These are phyloP conservation scores for Lactifluus hygrophoroides DNA, from an alignment of 768 basidiomycete genomes.

Conservation along the genomic window DNA sequence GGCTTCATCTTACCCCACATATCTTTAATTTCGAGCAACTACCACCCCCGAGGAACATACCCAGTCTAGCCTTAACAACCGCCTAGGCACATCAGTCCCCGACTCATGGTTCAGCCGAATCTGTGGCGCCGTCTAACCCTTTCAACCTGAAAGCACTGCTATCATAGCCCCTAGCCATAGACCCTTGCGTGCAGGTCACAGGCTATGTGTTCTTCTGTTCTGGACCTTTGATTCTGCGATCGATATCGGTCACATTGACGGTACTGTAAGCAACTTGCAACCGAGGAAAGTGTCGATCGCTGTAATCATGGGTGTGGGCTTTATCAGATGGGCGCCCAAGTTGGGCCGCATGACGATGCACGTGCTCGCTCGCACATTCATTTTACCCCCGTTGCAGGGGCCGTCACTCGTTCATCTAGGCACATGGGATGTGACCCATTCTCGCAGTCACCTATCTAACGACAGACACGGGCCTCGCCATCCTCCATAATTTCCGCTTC, in stretches of 20 bases:
- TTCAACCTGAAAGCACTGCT: not conserved
- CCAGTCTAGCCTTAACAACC: no score
- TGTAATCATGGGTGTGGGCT: not conserved
- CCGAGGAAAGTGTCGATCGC: not conserved
- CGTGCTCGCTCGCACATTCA: not conserved
- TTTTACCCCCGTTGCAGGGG: not conserved
- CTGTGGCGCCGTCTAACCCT: not conserved
- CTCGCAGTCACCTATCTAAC: not conserved
- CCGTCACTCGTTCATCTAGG: not conserved
- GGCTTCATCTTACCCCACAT: not conserved
- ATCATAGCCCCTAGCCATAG: not conserved
- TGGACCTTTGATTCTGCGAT: not conserved
- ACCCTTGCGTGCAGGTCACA: not conserved
- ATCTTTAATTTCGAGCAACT: no score
- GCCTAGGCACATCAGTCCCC: no score
- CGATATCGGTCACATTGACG: not conserved
- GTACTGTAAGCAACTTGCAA: not conserved
- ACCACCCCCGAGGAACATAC: no score
- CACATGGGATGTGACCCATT: not conserved
- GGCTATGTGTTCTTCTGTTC: not conserved
- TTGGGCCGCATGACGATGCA: slow-evolving; percentile 2
- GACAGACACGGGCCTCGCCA: not conserved
- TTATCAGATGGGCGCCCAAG: slow-evolving; percentile 9
- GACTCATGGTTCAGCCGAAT: not conserved
- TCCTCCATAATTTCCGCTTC: slow-evolving; percentile 14